Base-by-base conservation (phyloP, 768 basidiomycete genomes). In the Pholiota microspora region DNA sequence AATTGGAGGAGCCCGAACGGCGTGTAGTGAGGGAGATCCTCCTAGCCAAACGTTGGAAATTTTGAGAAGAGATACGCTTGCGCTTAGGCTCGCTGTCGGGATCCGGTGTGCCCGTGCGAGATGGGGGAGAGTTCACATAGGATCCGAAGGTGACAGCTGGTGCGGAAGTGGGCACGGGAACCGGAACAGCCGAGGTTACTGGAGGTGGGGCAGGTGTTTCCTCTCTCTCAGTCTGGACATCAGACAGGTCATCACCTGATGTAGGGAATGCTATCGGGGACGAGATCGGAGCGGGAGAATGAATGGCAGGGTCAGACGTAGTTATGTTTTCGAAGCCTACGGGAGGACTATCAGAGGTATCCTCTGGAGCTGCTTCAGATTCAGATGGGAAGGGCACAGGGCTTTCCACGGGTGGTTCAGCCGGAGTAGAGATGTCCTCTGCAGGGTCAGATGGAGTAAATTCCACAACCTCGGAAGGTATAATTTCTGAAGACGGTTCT, bases 21-120 rank as follows among this genome's bases (percentile, higher is more conserved):
- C 80, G 78, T 0, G 84, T 79, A 25, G 75, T 79, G 40, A 89
- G 68, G 8, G 89, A 91, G 52, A 93, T 85, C 57, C 83, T 77
- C 56, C 89, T 76, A 13, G 89, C 91, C 32, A 93, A 65, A 15
- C 89, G 80, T 67, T 91, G 89, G 76, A 94, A 89, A 63, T 92
- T 92, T 67, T 94, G 91, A 24, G 89, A 88, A 7, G 89, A 85
- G 54, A 89, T 90, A 16, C 89, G 81, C 65, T 87, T 89, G 57
- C 89, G 77, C 73, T 90, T 91, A 82, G 63, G 82, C 62, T 89
- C 89, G n/a, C 79, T 66, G 2, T 88, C 88, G 0, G 77, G 77
- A 62, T 91, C 88, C 4, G 90, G 88, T 6, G 88, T 83, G n/a
- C 81, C 83, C 32, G 78, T 79, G 27, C 89, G 84, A 2, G 82